Conservation (phyloP, 495 filamentous ascomycete species). For the Lophiostoma macrostomum region DNA sequence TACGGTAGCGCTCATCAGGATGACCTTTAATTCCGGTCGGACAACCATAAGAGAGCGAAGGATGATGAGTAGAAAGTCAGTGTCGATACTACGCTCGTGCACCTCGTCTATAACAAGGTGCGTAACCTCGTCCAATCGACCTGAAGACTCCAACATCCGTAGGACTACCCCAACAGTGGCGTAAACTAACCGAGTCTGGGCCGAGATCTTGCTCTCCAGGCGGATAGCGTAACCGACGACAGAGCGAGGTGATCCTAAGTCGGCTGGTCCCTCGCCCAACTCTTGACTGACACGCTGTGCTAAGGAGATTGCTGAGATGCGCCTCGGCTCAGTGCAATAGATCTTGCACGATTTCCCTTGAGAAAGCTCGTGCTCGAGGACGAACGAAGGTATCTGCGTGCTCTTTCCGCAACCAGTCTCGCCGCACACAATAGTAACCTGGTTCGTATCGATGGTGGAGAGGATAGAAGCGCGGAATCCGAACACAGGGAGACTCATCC, state of each 20-base stretch:
- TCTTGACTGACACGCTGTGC: slow-evolving; percentile 91
- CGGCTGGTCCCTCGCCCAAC: slow-evolving; percentile 76
- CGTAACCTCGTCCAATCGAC: slow-evolving; percentile 80
- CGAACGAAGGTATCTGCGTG: slow-evolving; percentile 89
- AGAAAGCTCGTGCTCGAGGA: slow-evolving; percentile 82
- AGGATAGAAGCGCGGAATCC: slow-evolving; percentile 74
- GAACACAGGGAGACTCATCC: slow-evolving; percentile 86
- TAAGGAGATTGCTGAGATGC: slow-evolving; percentile 93
- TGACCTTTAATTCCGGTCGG: slow-evolving; percentile 72
- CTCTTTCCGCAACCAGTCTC: slow-evolving; percentile 98
- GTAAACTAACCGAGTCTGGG: slow-evolving; percentile 79
- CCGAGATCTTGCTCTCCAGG: slow-evolving; percentile 78
- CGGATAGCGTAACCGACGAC: slow-evolving; percentile 92
- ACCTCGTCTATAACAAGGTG: slow-evolving; percentile 94
- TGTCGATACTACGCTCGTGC: slow-evolving; percentile 89
- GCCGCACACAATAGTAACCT: slow-evolving; percentile 85
- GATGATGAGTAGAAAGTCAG: slow-evolving; percentile 89
- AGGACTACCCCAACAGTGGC: slow-evolving; percentile 88
- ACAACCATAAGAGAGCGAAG: slow-evolving; percentile 72
- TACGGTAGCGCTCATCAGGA: slow-evolving; percentile 95
- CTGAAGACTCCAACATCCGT: slow-evolving; percentile 88
- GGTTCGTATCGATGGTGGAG: slow-evolving; percentile 65
- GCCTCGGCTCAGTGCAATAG: slow-evolving; percentile 91
- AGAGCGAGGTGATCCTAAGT: slow-evolving; percentile 76
- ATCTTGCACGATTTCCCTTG: slow-evolving; percentile 81